phyloP scores from a whole-genome alignment of 2,329 filamentous ascomycete genomes.

The Aspergillus ustus region DNA sequence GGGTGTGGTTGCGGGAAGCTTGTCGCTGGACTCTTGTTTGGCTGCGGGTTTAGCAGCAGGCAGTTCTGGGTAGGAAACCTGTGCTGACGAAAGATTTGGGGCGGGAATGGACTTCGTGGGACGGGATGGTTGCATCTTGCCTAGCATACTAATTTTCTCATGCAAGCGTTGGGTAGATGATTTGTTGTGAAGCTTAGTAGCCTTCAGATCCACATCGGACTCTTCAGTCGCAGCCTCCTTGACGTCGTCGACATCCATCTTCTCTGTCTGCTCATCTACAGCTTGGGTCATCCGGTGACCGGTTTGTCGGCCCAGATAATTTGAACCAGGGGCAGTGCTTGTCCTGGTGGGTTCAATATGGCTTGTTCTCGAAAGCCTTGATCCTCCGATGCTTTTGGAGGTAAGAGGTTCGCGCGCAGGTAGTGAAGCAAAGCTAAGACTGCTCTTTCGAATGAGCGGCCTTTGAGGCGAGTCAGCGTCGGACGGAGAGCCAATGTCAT shows the following conservation, averaged over 20 bases:
- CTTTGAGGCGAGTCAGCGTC: constrained; percentile 56
- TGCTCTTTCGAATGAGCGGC: constrained; percentile 86
- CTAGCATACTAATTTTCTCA: constrained; percentile 83
- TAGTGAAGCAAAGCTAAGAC: constrained; percentile 89
- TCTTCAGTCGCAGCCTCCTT: constrained; percentile 55
- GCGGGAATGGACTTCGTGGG: constrained; percentile 51
- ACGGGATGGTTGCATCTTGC: constrained; percentile 56
- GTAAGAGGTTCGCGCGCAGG: constrained; percentile 87
- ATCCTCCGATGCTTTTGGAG: constrained; percentile 79
- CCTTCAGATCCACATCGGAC: constrained; percentile 54
- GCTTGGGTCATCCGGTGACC: constrained; percentile 52
- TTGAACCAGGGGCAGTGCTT: constrained; percentile 59
- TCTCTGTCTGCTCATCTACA: constrained; percentile 50
- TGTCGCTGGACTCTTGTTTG: constrained; percentile 31
- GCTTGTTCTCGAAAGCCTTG: constrained; percentile 74
- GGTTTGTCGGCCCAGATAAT: constrained; percentile 74
- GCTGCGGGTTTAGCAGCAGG: constrained; percentile 34
- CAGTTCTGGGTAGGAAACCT: constrained; percentile 44
- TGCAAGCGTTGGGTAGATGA: constrained; percentile 93
- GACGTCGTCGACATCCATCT: constrained; percentile 59
- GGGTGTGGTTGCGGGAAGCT: constrained; percentile 26
- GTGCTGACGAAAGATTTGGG: constrained; percentile 31
- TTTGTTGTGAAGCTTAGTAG: constrained; percentile 71
- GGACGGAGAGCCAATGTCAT: constrained; percentile 54
- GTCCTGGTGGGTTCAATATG: constrained; percentile 68